Conservation (phyloP, 192 early-diverging fungal genomes). For the Blastocladiella britannica region DNA sequence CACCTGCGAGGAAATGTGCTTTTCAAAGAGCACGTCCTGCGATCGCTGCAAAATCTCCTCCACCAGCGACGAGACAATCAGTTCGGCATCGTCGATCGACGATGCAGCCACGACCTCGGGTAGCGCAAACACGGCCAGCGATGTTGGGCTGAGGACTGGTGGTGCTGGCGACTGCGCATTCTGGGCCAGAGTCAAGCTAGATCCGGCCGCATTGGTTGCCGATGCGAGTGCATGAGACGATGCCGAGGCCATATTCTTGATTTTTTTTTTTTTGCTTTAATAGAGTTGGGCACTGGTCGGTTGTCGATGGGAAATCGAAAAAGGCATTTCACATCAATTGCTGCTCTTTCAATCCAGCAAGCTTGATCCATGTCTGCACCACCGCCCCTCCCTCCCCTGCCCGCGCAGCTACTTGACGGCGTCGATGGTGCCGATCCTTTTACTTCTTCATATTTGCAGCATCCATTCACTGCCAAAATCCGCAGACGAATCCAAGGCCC, state of each 20-base stretch:
- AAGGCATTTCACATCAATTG: not conserved
- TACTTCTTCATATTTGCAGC: not conserved
- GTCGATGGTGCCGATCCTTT: not conserved
- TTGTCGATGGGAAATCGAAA: no score
- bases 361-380: not conserved
- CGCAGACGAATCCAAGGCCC: not conserved
- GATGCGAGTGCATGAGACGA: not conserved
- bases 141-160: not conserved
- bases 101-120: not conserved
- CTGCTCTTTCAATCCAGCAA: not conserved
- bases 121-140: not conserved
- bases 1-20: slow-evolving; percentile 32
- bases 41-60: slow-evolving; percentile 20
- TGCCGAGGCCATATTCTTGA: no score
- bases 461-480: not conserved
- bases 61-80: slow-evolving; percentile 17
- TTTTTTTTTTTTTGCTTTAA: no score
- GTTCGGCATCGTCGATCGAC: slow-evolving; percentile 14
- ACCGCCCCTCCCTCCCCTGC: not conserved
- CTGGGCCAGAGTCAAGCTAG: not conserved
- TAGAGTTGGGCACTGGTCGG: no score
- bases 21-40: slow-evolving; percentile 33
- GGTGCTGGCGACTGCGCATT: no score
- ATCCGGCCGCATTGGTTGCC: not conserved
- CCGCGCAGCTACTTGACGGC: not conserved